Evolutionary conservation across 2,329 filamentous ascomycete species (phyloP).

Genomic region (Trichoderma sp.): DNA sequence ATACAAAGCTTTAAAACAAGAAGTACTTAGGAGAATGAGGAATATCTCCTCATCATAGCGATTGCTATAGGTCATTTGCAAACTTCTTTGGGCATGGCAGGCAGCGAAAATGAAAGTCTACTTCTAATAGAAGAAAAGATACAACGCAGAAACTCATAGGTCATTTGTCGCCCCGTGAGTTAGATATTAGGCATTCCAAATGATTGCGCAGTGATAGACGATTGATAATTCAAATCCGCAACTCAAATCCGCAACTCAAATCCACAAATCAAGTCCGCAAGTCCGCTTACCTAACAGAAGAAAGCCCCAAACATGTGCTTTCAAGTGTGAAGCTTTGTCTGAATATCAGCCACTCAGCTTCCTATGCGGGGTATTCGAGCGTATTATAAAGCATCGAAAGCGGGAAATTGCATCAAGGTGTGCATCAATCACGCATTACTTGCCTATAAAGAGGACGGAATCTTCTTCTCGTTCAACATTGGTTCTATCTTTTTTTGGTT

Average conservation of each 20-base stretch:
- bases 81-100: background rate
- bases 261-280: no score
- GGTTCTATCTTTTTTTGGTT: background rate
- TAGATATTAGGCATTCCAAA: background rate
- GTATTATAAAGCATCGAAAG: constrained; percentile 15
- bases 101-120: background rate
- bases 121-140: background rate
- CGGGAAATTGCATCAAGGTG: constrained; percentile 16
- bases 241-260: no score
- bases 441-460: background rate
- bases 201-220: background rate
- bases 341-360: background rate
- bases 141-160: background rate
- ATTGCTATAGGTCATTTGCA: background rate
- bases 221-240: background rate
- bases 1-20: constrained; percentile 38
- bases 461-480: background rate
- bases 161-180: background rate
- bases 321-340: background rate
- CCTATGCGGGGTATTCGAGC: constrained; percentile 13
- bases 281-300: background rate
- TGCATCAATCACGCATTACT: constrained; percentile 7
- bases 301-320: background rate
- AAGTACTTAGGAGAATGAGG: constrained; percentile 40
- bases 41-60: background rate